Evolutionary conservation across 108 stramenopile species (phyloP).

Genomic region (Nannochloropsis salina): DNA sequence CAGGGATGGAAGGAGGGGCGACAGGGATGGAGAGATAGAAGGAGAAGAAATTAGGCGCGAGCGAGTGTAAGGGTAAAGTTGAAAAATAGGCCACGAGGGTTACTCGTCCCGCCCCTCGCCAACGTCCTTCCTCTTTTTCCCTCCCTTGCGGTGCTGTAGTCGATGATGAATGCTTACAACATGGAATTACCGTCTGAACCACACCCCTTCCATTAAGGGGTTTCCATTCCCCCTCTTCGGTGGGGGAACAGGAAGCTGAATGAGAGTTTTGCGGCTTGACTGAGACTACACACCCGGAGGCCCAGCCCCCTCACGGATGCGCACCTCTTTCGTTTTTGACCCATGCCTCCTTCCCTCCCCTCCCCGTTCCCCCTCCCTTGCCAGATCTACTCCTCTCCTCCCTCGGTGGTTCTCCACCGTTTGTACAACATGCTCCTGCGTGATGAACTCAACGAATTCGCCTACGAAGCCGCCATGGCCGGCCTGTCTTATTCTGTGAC

Average conservation of each 20-base stretch:
- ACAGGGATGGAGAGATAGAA: not conserved
- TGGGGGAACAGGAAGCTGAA: not conserved
- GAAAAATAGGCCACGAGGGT: too few relatives aligned
- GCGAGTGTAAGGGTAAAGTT: too few relatives aligned
- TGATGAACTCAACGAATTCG: constrained; percentile 41
- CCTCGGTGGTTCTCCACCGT: constrained; percentile 11
- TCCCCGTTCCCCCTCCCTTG: not conserved
- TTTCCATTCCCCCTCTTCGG: not conserved
- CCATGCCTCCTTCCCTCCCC: not conserved
- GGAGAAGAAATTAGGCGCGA: not conserved
- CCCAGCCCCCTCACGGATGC: not conserved
- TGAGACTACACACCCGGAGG: not conserved
- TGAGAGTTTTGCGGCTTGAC: not conserved
- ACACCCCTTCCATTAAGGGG: not conserved
- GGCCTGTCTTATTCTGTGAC: constrained; percentile 37
- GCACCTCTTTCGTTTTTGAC: not conserved
- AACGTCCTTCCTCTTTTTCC: not conserved
- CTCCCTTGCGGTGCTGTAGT: not conserved
- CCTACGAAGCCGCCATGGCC: constrained; percentile 44
- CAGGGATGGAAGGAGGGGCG: not conserved
- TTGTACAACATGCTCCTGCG: constrained; percentile 39
- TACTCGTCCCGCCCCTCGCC: not conserved
- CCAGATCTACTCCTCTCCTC: constrained; percentile 39
- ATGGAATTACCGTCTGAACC: constrained; percentile 6
- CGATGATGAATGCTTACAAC: not conserved